phyloP scores from a whole-genome alignment of 768 basidiomycete species.

The Psilocybe cyanescens region DNA sequence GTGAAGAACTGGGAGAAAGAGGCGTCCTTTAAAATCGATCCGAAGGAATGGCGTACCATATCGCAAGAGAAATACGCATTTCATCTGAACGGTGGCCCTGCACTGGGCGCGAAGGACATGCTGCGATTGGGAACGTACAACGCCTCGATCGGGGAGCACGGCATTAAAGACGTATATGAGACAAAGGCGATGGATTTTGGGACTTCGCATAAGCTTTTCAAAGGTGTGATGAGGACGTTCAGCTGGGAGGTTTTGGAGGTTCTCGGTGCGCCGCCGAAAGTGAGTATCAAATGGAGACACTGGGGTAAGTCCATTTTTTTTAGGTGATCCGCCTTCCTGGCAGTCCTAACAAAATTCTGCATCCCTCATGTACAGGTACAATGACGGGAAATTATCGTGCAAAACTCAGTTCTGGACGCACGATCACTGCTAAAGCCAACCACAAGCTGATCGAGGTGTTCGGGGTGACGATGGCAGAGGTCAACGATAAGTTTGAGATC shows the following conservation, averaged over 20 bases:
- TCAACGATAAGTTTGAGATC: conserved; percentile 17
- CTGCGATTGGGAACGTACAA: conserved; percentile 14
- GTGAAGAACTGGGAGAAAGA: conserved; percentile 22
- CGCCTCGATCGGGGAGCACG: conserved; percentile 11
- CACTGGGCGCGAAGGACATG: conserved; percentile 11
- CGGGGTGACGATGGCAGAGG: conserved; percentile 16
- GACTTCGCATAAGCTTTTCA: conserved; percentile 16
- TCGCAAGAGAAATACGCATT: conserved; percentile 14
- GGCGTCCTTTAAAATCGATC: conserved; percentile 12
- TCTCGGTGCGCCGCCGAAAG: conserved; percentile 15
- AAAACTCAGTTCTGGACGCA: conserved; percentile 14
- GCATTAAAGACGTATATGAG: conserved; percentile 15
- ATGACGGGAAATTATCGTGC: conserved; percentile 19
- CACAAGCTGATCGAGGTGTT: conserved; percentile 17
- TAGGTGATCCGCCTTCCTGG: too few species aligned
- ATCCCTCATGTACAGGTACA: neutral
- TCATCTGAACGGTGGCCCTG: conserved; percentile 14
- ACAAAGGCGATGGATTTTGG: conserved; percentile 12
- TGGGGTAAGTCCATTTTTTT: conserved; percentile 6
- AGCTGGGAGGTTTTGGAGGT: conserved; percentile 18
- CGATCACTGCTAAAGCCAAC: conserved; percentile 15
- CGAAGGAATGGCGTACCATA: conserved; percentile 17
- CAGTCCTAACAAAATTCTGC: too few species aligned
- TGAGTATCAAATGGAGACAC: conserved; percentile 17
- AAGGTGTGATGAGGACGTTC: conserved; percentile 17